These are phyloP conservation scores for Flaveria trinervia DNA, from an alignment of 129 eudicot species.

Conservation along the genomic window DNA sequence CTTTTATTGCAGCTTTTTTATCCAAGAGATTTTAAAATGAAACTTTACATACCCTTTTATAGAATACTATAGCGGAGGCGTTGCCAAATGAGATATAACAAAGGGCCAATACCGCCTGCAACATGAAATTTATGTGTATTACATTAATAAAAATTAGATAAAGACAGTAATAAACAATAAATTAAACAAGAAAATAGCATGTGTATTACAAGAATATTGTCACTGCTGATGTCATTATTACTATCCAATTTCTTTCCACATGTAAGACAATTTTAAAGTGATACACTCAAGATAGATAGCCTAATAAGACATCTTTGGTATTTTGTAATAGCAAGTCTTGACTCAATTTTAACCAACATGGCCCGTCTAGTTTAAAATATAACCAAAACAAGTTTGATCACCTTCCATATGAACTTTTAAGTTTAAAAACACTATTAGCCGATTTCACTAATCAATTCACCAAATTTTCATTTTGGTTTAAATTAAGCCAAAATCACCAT, in stretches of 20 bases:
- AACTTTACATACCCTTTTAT: too few species aligned
- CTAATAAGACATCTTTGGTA: background rate
- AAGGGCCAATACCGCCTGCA: constrained; percentile 19
- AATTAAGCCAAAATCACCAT: background rate
- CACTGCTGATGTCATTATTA: constrained; percentile 30
- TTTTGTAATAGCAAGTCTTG: background rate
- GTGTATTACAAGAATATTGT: constrained; percentile 11
- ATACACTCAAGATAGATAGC: background rate
- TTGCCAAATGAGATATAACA: constrained; percentile 7
- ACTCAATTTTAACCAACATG: background rate
- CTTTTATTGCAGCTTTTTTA: background rate
- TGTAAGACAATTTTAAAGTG: background rate
- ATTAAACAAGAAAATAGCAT: background rate
- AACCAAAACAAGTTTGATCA: background rate
- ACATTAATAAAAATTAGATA: constrained; percentile 9
- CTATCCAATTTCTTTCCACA: background rate
- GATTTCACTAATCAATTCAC: background rate
- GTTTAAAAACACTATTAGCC: background rate
- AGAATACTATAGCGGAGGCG: too few species aligned
- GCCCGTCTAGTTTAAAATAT: background rate
- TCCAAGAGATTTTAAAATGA: background rate
- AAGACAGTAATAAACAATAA: background rate
- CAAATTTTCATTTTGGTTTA: background rate
- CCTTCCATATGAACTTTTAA: background rate
- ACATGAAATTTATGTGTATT: constrained; percentile 2